Evolutionary conservation across 331 rosid species (phyloP).

Genomic region (Malus hybrid): DNA sequence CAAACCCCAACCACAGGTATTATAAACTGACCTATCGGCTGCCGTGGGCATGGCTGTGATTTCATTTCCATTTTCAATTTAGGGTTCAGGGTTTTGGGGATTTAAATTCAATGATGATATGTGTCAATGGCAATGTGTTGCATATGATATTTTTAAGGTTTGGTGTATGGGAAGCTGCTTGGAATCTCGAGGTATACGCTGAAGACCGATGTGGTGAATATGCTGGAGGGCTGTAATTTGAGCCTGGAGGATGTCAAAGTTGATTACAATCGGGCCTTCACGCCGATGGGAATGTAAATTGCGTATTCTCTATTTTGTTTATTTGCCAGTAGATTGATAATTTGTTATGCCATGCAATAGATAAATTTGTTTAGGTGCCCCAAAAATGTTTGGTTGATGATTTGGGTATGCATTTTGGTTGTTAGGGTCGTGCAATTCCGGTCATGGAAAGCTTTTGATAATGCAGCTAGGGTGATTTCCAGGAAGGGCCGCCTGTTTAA

Average conservation of each 20-base stretch:
- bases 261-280: constrained; percentile 38
- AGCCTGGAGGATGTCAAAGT: constrained; percentile 64
- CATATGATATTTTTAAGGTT: constrained; percentile 22
- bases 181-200: constrained; percentile 39
- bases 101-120: not conserved
- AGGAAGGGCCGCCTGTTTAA: constrained; percentile 41
- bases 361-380: not conserved
- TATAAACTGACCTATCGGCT: not conserved
- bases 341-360: constrained; percentile 6
- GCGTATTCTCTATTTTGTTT: not conserved
- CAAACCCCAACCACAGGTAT: no score
- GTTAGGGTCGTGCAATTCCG: constrained; percentile 69
- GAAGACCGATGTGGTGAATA: constrained; percentile 61
- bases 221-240: constrained; percentile 64
- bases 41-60: no score
- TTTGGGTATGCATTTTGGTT: not conserved
- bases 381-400: not conserved
- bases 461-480: constrained; percentile 23
- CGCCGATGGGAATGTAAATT: constrained; percentile 46
- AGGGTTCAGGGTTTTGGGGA: not conserved
- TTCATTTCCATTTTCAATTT: not conserved
- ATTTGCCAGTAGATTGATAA: not conserved
- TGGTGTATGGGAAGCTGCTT: constrained; percentile 36
- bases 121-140: not conserved
- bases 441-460: constrained; percentile 20